Evolutionary conservation across 768 basidiomycete genomes (phyloP).

Genomic region (Kwoniella pini): DNA sequence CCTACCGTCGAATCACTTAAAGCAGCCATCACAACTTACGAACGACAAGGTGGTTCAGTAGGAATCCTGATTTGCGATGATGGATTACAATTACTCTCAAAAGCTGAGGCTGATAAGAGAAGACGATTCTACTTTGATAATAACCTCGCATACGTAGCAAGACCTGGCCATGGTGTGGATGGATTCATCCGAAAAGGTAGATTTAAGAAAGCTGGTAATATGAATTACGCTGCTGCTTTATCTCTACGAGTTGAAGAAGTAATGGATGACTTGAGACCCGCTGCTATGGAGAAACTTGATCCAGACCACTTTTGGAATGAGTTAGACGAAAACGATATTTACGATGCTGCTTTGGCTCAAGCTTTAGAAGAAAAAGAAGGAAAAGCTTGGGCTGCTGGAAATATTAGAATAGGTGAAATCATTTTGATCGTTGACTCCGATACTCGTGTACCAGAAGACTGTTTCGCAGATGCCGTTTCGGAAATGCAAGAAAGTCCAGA

Average conservation of each 20-base stretch:
- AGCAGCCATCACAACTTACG: constrained; percentile 87
- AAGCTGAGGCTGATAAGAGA: constrained; percentile 67
- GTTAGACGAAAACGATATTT: constrained; percentile 66
- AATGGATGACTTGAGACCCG: constrained; percentile 59
- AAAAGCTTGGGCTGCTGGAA: constrained; percentile 71
- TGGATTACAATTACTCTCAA: constrained; percentile 69
- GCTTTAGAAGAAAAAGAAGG: constrained; percentile 69
- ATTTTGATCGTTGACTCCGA: constrained; percentile 82
- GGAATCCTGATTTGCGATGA: constrained; percentile 81
- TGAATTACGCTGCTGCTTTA: constrained; percentile 78
- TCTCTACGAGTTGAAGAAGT: constrained; percentile 65
- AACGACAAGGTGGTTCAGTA: constrained; percentile 81
- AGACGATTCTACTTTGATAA: constrained; percentile 70
- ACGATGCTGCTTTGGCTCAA: constrained; percentile 68
- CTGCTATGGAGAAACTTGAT: constrained; percentile 50
- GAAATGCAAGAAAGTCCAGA: constrained; percentile 65
- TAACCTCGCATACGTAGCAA: constrained; percentile 79
- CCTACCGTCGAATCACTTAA: constrained; percentile 68
- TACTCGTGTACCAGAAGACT: constrained; percentile 78
- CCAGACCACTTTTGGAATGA: constrained; percentile 59
- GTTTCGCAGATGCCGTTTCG: constrained; percentile 78
- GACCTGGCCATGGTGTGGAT: constrained; percentile 69
- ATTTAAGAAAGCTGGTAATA: constrained; percentile 78
- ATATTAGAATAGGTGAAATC: constrained; percentile 64
- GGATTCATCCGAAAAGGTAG: constrained; percentile 80